Conservation (phyloP, 1,139 yeast genomes). For the Lodderomyces elongisporus region DNA sequence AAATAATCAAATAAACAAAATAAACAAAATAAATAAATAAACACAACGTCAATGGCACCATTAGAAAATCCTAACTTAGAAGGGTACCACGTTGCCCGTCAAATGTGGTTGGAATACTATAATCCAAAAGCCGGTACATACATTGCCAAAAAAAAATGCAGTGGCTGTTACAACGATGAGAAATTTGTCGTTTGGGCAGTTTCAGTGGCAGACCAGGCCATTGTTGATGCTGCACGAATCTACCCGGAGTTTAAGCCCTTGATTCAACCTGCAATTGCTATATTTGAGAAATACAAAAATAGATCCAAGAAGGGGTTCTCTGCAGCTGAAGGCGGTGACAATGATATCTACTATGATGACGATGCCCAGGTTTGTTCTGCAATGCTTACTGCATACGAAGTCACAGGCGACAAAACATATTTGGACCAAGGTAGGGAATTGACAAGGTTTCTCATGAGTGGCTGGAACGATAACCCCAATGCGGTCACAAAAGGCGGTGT, state of each 20-base stretch:
- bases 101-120: constrained; percentile 46
- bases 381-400: constrained; percentile 64
- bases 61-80: constrained; percentile 41
- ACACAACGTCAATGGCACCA: constrained; percentile 6
- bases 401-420: constrained; percentile 50
- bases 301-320: constrained; percentile 48
- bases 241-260: constrained; percentile 57
- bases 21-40: too few species aligned
- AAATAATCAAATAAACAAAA: too few species aligned
- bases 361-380: constrained; percentile 74
- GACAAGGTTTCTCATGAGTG: constrained; percentile 61
- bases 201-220: constrained; percentile 58
- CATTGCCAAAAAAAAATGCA: constrained; percentile 36
- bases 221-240: constrained; percentile 57
- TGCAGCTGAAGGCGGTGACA: constrained; percentile 55
- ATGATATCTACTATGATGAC: constrained; percentile 69
- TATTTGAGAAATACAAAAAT: constrained; percentile 52
- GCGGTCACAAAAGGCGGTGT: constrained; percentile 53
- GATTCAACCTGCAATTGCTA: constrained; percentile 48
- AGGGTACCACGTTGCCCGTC: constrained; percentile 44
- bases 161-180: constrained; percentile 52
- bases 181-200: constrained; percentile 66
- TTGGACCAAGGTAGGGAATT: constrained; percentile 57
- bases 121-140: constrained; percentile 40
- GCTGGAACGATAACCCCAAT: constrained; percentile 48